Evolutionary conservation across 163 green algal species (phyloP).

Genomic region (Scenedesmus sp.): DNA sequence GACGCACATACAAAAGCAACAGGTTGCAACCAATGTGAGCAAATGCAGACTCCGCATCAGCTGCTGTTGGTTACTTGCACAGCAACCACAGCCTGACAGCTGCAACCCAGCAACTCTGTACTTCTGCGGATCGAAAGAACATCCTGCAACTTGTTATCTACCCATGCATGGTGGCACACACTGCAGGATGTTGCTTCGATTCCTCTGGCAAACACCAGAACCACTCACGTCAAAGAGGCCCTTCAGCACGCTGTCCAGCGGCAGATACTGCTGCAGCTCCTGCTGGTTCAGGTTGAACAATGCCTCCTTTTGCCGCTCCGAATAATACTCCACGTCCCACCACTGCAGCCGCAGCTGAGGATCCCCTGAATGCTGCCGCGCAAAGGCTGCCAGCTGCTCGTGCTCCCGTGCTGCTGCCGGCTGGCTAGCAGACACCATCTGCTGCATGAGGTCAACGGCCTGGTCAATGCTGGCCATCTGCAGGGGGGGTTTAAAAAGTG

Average conservation of each 20-base stretch:
- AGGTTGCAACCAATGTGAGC: neutral
- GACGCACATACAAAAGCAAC: neutral
- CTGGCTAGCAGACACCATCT: neutral
- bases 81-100: too few species aligned
- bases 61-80: too few species aligned
- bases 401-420: neutral
- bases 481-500: neutral
- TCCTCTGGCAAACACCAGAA: neutral
- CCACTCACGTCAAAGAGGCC: neutral
- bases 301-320: neutral
- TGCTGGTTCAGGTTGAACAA: neutral
- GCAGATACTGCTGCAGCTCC: neutral
- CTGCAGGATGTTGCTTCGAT: too few species aligned
- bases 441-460: neutral
- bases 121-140: too few species aligned
- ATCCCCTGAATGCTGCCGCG: neutral
- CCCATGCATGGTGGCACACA: neutral
- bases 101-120: too few species aligned
- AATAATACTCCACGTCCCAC: slow-evolving; percentile 6
- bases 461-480: neutral
- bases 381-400: neutral
- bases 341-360: neutral
- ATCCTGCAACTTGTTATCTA: neutral
- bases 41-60: too few species aligned
- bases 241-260: neutral